Evolutionary conservation across 306 rosid genomes (phyloP).

Genomic region (Acacia crassicarpa): DNA sequence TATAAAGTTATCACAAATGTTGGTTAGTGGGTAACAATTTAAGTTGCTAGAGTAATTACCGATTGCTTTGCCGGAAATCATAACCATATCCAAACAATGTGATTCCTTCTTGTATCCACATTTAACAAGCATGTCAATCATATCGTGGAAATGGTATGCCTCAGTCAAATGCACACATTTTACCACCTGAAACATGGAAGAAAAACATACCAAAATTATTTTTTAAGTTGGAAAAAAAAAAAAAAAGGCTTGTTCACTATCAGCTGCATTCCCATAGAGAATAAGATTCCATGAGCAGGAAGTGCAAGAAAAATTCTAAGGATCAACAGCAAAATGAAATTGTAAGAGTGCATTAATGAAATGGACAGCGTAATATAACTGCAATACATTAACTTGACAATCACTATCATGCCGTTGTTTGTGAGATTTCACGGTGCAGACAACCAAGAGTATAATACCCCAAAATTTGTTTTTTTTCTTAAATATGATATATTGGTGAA

Average conservation of each 20-base stretch:
- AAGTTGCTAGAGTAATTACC: slow-evolving; percentile 43
- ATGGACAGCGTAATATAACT: neutral
- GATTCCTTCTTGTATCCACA: slow-evolving; percentile 85
- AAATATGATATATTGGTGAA: too few relatives aligned
- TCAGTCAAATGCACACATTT: slow-evolving; percentile 71
- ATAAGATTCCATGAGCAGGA: neutral
- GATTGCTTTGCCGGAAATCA: slow-evolving; percentile 91
- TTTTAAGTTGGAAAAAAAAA: slow-evolving; percentile 42
- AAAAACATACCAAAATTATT: slow-evolving; percentile 6
- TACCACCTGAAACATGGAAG: slow-evolving; percentile 55
- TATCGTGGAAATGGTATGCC: slow-evolving; percentile 83
- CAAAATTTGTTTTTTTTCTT: too few relatives aligned
- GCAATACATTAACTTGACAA: neutral
- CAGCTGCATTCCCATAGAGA: neutral
- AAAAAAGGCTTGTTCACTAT: neutral
- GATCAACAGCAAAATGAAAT: neutral
- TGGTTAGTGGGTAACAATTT: neutral
- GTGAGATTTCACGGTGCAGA: neutral
- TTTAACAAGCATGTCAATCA: slow-evolving; percentile 81
- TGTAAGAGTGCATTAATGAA: neutral
- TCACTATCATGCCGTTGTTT: neutral
- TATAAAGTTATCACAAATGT: neutral
- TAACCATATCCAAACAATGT: slow-evolving; percentile 95
- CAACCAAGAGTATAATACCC: too few relatives aligned
- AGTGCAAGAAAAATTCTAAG: neutral